Evolutionary conservation across 805 yeast species (phyloP).

Genomic region (Suhomyces vadensis): DNA sequence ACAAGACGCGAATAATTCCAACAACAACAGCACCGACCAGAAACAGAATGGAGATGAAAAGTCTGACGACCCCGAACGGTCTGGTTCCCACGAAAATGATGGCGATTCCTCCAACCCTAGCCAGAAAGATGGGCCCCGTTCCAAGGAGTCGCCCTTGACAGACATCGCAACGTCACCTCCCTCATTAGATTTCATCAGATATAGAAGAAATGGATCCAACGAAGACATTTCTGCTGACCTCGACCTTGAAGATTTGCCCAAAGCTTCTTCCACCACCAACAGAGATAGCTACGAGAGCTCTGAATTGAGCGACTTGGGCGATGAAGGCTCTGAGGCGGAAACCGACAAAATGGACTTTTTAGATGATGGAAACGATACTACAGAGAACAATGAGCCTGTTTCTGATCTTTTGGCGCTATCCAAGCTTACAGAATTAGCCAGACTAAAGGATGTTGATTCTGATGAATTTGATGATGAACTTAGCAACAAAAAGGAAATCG

Average conservation of each 20-base stretch:
- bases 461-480: conserved; percentile 21
- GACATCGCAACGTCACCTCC: conserved; percentile 45
- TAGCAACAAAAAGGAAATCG: not conserved
- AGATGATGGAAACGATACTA: conserved; percentile 33
- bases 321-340: conserved; percentile 80
- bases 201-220: conserved; percentile 9
- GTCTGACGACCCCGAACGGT: not conserved
- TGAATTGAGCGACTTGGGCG: conserved; percentile 54
- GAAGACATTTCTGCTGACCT: no score
- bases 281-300: conserved; percentile 40
- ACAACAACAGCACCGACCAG: no score
- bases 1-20: no score
- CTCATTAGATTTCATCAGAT: conserved; percentile 29
- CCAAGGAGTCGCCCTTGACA: conserved; percentile 41
- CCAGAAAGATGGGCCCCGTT: conserved; percentile 9
- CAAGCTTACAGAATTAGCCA: conserved; percentile 44
- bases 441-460: conserved; percentile 38
- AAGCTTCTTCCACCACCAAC: not conserved
- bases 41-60: not conserved
- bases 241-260: not conserved
- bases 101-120: no score
- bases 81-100: not conserved
- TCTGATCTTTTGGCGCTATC: conserved; percentile 43
- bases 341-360: conserved; percentile 78
- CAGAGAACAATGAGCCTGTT: conserved; percentile 20